Percentiles rank a stretch among this genome's conserved stretches.
These are phyloP conservation scores for Triadica sebifera DNA, from an alignment of 345 rosid genomes.

Conservation along the genomic window DNA sequence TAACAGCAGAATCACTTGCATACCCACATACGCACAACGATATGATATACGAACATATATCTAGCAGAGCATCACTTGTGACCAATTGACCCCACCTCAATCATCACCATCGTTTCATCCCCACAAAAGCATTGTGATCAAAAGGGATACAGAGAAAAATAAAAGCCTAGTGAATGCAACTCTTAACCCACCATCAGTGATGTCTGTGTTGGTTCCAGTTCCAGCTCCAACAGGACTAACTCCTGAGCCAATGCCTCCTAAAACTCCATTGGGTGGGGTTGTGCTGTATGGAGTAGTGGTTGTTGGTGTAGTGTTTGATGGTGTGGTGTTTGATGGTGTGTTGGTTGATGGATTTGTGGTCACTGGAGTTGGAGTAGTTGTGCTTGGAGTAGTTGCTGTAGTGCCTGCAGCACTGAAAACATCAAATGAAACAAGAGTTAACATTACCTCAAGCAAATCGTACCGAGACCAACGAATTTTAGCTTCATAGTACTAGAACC, in stretches of 20 bases:
- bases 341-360: conserved; percentile 26
- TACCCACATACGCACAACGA: conserved; percentile 25
- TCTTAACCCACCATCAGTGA: conserved; percentile 30
- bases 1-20: conserved; percentile 33
- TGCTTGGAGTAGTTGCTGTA: too few relatives aligned
- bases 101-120: conserved; percentile 20
- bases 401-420: conserved; percentile 23
- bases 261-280: conserved; percentile 44
- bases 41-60: neutral
- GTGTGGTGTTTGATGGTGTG: conserved; percentile 35
- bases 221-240: conserved; percentile 44
- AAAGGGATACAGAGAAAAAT: conserved; percentile 7
- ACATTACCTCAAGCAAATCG: too few relatives aligned
- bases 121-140: conserved; percentile 30
- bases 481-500: too few relatives aligned
- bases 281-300: conserved; percentile 27
- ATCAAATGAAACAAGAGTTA: neutral
- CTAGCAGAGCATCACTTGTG: conserved; percentile 18
- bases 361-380: conserved; percentile 21
- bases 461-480: too few relatives aligned
- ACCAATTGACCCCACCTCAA: conserved; percentile 19
- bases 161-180: conserved; percentile 6
- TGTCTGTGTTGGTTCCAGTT: conserved; percentile 43
- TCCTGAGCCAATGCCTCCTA: conserved; percentile 49
- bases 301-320: conserved; percentile 21